These are phyloP conservation scores for Coprinellus aureogranulatus DNA, from an alignment of 768 basidiomycete genomes.

Conservation along the genomic window DNA sequence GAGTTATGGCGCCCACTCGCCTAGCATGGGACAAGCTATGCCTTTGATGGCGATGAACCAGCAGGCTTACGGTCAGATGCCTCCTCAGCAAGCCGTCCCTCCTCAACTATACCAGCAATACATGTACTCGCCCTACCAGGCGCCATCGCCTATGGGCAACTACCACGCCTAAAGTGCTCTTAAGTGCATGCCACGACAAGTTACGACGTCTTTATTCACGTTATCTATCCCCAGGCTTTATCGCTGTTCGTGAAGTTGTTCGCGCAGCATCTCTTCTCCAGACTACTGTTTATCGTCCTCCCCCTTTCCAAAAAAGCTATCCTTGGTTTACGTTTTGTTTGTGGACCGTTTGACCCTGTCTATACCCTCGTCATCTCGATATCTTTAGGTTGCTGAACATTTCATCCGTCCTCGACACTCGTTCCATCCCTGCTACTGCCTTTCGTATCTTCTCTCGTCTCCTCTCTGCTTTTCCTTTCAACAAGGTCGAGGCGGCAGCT, in stretches of 20 bases:
- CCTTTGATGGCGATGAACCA: constrained; percentile 63
- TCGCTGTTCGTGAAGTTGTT: constrained; percentile 17
- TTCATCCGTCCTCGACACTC: constrained; percentile 17
- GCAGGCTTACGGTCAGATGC: constrained; percentile 59
- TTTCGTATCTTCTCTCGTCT: constrained; percentile 12
- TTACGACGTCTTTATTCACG: constrained; percentile 41
- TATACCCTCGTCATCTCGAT: constrained; percentile 31
- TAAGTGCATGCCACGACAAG: constrained; percentile 33
- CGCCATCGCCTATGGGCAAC: constrained; percentile 69
- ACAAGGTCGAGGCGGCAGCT: constrained; percentile 12
- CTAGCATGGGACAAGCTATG: constrained; percentile 55
- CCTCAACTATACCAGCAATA: constrained; percentile 75
- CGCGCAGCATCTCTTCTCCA: constrained; percentile 24
- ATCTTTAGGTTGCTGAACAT: constrained; percentile 24
- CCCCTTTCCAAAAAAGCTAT: constrained; percentile 20
- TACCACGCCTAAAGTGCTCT: constrained; percentile 56
- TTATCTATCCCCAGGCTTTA: constrained; percentile 23
- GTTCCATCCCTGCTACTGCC: constrained; percentile 19
- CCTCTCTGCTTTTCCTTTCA: constrained; percentile 12
- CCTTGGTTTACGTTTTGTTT: constrained; percentile 37
- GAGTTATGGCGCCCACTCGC: constrained; percentile 59
- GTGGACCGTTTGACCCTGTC: constrained; percentile 20
- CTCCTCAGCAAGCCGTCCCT: constrained; percentile 48
- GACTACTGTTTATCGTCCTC: constrained; percentile 21
- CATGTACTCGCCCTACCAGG: constrained; percentile 83